phyloP scores from a whole-genome alignment of 192 early-diverging fungal genomes.

The Entomortierella lignicola region DNA sequence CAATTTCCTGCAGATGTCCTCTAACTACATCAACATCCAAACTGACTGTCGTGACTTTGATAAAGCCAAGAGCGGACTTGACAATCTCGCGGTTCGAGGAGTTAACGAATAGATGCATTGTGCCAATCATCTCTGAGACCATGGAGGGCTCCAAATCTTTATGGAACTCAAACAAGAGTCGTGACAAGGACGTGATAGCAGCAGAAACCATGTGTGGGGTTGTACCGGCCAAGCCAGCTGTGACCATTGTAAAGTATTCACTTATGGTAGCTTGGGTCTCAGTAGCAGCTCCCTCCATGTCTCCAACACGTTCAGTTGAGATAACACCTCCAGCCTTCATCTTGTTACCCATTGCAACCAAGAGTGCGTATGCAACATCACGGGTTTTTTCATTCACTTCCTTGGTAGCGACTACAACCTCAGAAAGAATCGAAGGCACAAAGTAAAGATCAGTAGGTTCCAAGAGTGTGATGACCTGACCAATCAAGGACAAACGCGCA shows the following conservation, averaged over 20 bases:
- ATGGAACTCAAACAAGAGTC: slow-evolving; percentile 95
- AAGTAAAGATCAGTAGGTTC: slow-evolving; percentile 79
- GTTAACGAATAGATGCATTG: slow-evolving; percentile 83
- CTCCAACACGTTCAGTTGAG: slow-evolving; percentile 56
- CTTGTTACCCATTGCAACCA: slow-evolving; percentile 90
- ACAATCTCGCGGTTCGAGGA: slow-evolving; percentile 91
- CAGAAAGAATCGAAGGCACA: slow-evolving; percentile 88
- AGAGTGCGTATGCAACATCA: slow-evolving; percentile 80
- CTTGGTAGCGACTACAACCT: slow-evolving; percentile 94
- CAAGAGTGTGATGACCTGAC: slow-evolving; percentile 71
- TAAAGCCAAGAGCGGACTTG: slow-evolving; percentile 90
- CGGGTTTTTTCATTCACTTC: slow-evolving; percentile 93
- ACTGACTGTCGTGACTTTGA: slow-evolving; percentile 90
- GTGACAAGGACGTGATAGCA: slow-evolving; percentile 82
- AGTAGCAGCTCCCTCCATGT: slow-evolving; percentile 42
- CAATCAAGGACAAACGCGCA: slow-evolving; percentile 79
- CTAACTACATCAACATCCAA: slow-evolving; percentile 78
- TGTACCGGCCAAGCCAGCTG: slow-evolving; percentile 92
- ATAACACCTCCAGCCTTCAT: slow-evolving; percentile 81
- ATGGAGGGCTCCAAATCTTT: slow-evolving; percentile 71
- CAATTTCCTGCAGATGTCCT: slow-evolving; percentile 78
- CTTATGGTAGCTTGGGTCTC: slow-evolving; percentile 64
- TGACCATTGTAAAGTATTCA: slow-evolving; percentile 94
- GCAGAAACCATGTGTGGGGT: slow-evolving; percentile 95
- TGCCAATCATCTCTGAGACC: slow-evolving; percentile 80